phyloP scores from a whole-genome alignment of 2,329 filamentous ascomycete species.

The Penicillium palitans region DNA sequence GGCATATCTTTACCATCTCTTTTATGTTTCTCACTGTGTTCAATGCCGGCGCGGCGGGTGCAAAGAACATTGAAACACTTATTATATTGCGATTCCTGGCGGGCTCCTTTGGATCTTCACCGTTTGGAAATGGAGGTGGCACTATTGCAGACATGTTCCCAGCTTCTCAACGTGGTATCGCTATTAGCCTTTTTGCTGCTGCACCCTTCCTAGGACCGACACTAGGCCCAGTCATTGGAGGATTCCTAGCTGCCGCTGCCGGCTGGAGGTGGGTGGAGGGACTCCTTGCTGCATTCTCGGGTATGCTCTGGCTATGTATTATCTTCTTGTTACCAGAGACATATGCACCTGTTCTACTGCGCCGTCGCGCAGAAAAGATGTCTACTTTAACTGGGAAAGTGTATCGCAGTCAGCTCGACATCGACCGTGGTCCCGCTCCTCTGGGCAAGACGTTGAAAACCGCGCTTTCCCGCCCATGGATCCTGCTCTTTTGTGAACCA shows the following conservation, averaged over 20 bases:
- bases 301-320: conserved; percentile 29
- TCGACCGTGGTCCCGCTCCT: conserved; percentile 26
- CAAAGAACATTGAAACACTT: conserved; percentile 58
- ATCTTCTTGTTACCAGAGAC: conserved; percentile 31
- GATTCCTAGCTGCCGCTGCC: conserved; percentile 33
- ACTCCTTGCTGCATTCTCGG: conserved; percentile 31
- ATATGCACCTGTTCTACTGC: conserved; percentile 33
- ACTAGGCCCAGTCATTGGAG: conserved; percentile 32
- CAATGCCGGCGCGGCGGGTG: conserved; percentile 58
- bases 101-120: conserved; percentile 59
- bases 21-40: conserved; percentile 56
- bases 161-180: conserved; percentile 54
- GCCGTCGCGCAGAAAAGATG: conserved; percentile 29
- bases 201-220: conserved; percentile 60
- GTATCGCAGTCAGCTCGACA: conserved; percentile 29
- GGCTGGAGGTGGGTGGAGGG: conserved; percentile 34
- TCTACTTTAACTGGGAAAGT: conserved; percentile 30
- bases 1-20: conserved; percentile 47
- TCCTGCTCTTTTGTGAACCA: conserved; percentile 32
- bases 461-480: conserved; percentile 31
- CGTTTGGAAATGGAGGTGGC: conserved; percentile 44
- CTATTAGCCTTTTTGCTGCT: conserved; percentile 64
- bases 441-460: conserved; percentile 24
- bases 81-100: conserved; percentile 66
- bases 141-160: conserved; percentile 62